These are phyloP conservation scores for Aspergillus novofumigatus DNA, from an alignment of 2,329 filamentous ascomycete species.

Conservation along the genomic window DNA sequence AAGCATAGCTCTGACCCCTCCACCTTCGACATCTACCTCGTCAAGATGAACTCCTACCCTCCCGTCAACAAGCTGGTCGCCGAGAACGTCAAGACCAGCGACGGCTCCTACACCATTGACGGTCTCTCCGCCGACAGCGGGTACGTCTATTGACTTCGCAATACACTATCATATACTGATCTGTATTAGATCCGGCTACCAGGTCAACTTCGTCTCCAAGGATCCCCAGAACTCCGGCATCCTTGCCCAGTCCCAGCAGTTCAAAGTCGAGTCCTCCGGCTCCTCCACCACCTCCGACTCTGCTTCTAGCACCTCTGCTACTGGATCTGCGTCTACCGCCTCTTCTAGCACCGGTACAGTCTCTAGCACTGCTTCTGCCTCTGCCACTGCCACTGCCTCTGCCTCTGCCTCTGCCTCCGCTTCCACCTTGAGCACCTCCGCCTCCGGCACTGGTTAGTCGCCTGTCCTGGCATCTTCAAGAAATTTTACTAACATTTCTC, in stretches of 20 bases:
- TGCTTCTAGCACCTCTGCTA: slow-evolving; percentile 1
- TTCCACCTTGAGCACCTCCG: slow-evolving; percentile 5
- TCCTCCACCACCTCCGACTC: slow-evolving; percentile 9
- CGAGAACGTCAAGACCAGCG: slow-evolving; percentile 31
- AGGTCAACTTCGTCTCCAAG: slow-evolving; percentile 40
- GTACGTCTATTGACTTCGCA: slow-evolving; percentile 10
- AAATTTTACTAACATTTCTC: slow-evolving; percentile 9
- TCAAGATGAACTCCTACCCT: slow-evolving; percentile 37
- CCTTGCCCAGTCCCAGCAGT: slow-evolving; percentile 39
- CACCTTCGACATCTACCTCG: slow-evolving; percentile 40
- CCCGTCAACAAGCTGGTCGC: slow-evolving; percentile 30
- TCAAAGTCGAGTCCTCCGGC: slow-evolving; percentile 23
- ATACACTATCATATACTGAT: neutral
- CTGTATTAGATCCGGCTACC: slow-evolving; percentile 32
- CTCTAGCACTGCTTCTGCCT: slow-evolving; percentile 6
- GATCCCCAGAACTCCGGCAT: slow-evolving; percentile 34
- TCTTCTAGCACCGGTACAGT: slow-evolving; percentile 1
- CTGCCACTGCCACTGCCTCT: slow-evolving; percentile 3
- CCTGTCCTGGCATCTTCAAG: slow-evolving; percentile 21
- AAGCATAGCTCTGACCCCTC: slow-evolving; percentile 36
- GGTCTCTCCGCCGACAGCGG: slow-evolving; percentile 19
- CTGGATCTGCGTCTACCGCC: slow-evolving; percentile 15
- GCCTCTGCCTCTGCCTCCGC: slow-evolving; percentile 3
- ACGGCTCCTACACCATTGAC: slow-evolving; percentile 34
- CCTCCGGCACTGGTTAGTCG: slow-evolving; percentile 9